phyloP scores from a whole-genome alignment of 768 basidiomycete species.

The Pisolithus microcarpus region DNA sequence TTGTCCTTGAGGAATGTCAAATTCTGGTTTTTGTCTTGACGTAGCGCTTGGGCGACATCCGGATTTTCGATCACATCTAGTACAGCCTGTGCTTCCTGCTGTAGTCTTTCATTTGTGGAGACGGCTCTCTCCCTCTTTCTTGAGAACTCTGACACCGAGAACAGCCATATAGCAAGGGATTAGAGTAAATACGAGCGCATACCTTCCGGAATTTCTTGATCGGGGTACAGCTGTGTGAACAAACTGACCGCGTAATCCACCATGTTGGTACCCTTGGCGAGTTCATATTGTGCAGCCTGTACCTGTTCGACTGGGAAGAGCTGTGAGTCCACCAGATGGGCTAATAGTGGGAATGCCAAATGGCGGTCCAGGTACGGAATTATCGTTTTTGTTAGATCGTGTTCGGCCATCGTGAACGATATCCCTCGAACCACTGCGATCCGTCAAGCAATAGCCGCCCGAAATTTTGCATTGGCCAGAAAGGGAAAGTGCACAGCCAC shows the following conservation, averaged over 20 bases:
- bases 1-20: constrained; percentile 89
- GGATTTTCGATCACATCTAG: constrained; percentile 95
- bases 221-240: constrained; percentile 72
- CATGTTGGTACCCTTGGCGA: constrained; percentile 97
- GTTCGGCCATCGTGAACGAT: constrained; percentile 61
- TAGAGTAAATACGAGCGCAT: constrained; percentile 12
- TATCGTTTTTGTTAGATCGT: constrained; percentile 86
- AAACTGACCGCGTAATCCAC: constrained; percentile 85
- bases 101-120: constrained; percentile 74
- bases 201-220: constrained; percentile 65
- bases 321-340: constrained; percentile 71
- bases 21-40: constrained; percentile 97
- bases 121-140: constrained; percentile 77
- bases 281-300: constrained; percentile 89
- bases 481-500: constrained; percentile 21
- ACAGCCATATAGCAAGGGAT: background rate
- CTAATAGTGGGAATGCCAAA: constrained; percentile 86
- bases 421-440: background rate
- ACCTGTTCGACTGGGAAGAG: constrained; percentile 77
- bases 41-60: constrained; percentile 87
- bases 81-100: constrained; percentile 87
- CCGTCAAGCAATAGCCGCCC: background rate
- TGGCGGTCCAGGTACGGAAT: constrained; percentile 93
- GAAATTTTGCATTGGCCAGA: constrained; percentile 9
- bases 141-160: constrained; percentile 59